phyloP scores from a whole-genome alignment of 2,329 filamentous ascomycete species.

The Botrytis elliptica region DNA sequence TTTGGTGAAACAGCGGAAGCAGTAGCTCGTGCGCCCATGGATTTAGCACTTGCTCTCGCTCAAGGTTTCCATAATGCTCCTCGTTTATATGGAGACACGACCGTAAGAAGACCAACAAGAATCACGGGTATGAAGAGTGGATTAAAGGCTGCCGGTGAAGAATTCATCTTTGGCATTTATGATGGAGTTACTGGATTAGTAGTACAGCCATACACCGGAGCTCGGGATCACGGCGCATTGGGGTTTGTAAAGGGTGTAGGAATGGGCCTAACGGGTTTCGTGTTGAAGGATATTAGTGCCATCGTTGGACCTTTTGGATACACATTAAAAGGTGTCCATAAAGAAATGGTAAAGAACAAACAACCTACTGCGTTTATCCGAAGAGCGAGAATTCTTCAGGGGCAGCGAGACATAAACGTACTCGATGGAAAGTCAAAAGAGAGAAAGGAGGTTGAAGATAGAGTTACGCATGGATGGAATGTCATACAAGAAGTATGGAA shows the following conservation, averaged over 20 bases:
- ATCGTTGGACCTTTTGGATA: conserved; percentile 61
- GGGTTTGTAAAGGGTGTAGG: conserved; percentile 19
- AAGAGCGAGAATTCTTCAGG: conserved; percentile 58
- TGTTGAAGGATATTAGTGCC: conserved; percentile 54
- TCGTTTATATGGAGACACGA: conserved; percentile 67
- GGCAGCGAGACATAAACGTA: conserved; percentile 47
- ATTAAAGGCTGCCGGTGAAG: conserved; percentile 53
- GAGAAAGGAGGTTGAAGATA: conserved; percentile 33
- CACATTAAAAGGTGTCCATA: conserved; percentile 61
- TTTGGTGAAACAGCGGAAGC: conserved; percentile 35
- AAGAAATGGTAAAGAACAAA: conserved; percentile 53
- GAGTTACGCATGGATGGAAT: conserved; percentile 43
- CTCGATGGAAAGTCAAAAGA: conserved; percentile 41
- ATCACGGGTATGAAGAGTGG: conserved; percentile 60
- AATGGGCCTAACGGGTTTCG: conserved; percentile 19
- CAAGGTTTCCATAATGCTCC: conserved; percentile 72
- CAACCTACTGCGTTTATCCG: conserved; percentile 55
- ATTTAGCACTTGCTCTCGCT: conserved; percentile 54
- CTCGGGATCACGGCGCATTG: conserved; percentile 31
- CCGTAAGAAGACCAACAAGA: conserved; percentile 63
- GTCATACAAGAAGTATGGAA: conserved; percentile 45
- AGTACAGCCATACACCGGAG: conserved; percentile 57
- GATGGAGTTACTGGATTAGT: conserved; percentile 65
- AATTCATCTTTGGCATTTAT: conserved; percentile 62
- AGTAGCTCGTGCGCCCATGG: conserved; percentile 51